A percentile compares a stretch with the other conserved stretches of the same genome.
Evolutionary conservation across 73 alveolate species (phyloP).

Genomic region (Tetrahymena thermophila): DNA sequence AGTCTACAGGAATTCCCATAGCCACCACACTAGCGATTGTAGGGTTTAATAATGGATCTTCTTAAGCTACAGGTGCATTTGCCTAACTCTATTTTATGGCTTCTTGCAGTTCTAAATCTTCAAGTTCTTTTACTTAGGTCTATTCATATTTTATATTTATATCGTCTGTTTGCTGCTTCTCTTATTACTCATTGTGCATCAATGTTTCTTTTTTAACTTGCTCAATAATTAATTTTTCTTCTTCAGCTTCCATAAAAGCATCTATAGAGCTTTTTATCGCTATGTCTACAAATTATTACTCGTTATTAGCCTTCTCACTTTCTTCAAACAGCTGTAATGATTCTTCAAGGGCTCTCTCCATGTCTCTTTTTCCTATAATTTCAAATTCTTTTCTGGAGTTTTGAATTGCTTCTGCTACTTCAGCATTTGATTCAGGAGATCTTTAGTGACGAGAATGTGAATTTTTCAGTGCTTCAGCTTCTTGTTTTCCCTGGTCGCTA

Average conservation of each 20-base stretch:
- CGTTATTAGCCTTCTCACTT: conserved; percentile 40
- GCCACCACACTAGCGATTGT: conserved; percentile 29
- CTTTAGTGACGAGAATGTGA: conserved; percentile 8
- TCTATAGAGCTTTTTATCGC: conserved; percentile 7
- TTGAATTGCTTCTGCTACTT: conserved; percentile 13
- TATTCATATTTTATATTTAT: conserved; percentile 20
- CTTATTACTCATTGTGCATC: background rate
- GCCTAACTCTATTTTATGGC: conserved; percentile 43
- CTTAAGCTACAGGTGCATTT: conserved; percentile 6
- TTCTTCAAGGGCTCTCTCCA: conserved; percentile 43
- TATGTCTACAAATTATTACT: conserved; percentile 33
- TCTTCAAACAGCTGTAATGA: conserved; percentile 8
- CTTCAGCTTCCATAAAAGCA: conserved; percentile 2
- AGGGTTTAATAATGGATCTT: conserved; percentile 37
- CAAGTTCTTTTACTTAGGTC: conserved; percentile 28
- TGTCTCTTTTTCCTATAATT: conserved; percentile 27
- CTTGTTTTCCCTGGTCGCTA: conserved; percentile 68
- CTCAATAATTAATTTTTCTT: conserved; percentile 6
- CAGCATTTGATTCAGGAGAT: background rate
- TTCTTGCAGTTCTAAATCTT: conserved; percentile 43
- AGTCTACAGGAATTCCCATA: conserved; percentile 67
- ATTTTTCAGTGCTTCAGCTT: conserved; percentile 56
- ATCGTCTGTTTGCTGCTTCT: conserved; percentile 5
- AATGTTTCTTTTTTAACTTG: background rate
- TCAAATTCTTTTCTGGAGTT: conserved; percentile 55